Percentiles rank a stretch among this genome's conserved stretches.
Evolutionary conservation across 148 eudicot species (phyloP).

Genomic region (Silene uniflora): DNA sequence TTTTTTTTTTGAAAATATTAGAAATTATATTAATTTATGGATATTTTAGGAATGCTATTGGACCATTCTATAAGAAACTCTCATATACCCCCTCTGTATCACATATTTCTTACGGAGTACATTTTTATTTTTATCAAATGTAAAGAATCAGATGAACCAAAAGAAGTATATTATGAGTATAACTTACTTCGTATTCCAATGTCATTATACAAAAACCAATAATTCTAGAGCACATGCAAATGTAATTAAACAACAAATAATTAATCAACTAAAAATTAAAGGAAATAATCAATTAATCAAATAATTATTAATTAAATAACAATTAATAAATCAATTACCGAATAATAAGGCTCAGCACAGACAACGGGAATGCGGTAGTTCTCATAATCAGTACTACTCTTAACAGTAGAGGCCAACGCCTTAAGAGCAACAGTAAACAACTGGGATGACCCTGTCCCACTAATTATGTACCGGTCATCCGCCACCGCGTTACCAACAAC

Average conservation of each 20-base stretch:
- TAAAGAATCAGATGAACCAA: no score
- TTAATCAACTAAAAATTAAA: not conserved
- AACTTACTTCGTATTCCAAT: no score
- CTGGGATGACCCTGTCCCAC: constrained; percentile 74
- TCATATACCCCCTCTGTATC: no score
- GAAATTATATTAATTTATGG: no score
- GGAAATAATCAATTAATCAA: not conserved
- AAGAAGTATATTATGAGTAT: no score
- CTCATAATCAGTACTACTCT: constrained; percentile 1
- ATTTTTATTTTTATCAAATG: no score
- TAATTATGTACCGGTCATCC: constrained; percentile 42
- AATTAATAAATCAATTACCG: constrained; percentile 33
- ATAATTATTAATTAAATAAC: not conserved
- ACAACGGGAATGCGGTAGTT: constrained; percentile 41
- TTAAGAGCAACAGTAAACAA: constrained; percentile 49
- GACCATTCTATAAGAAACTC: no score
- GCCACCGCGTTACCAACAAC: constrained; percentile 49
- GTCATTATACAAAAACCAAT: not conserved
- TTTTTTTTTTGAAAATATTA: no score
- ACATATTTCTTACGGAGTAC: no score
- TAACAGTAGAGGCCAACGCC: constrained; percentile 35
- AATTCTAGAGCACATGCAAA: not conserved
- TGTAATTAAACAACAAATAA: not conserved
- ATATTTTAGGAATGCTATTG: no score
- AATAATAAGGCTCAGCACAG: constrained; percentile 62